A percentile compares a stretch with the other conserved stretches of the same genome.
Conservation (phyloP, 202 grass and related monocot genomes). For the Carex sylvatica region DNA sequence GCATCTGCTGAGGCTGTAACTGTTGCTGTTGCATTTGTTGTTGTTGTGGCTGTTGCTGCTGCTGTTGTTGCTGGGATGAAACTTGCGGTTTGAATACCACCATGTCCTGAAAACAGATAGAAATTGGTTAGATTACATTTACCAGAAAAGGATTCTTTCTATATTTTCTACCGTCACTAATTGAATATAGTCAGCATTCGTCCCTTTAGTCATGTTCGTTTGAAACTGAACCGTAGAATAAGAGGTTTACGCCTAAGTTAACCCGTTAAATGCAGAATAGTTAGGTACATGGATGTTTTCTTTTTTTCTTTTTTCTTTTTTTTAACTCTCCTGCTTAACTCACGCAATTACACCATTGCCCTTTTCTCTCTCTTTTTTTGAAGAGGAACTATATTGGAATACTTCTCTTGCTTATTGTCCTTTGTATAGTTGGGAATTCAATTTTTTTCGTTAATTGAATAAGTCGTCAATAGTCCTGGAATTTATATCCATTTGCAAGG, state of each 20-base stretch:
- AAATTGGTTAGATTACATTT: background rate
- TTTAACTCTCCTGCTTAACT: no score
- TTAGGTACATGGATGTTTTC: no score
- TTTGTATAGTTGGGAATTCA: no score
- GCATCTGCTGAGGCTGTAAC: constrained; percentile 41
- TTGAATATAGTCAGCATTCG: background rate
- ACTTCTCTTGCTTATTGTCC: no score
- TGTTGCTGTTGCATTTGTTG: constrained; percentile 52
- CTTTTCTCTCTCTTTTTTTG: no score
- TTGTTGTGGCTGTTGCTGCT: constrained; percentile 38
- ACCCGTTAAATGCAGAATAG: no score
- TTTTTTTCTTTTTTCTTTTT: no score
- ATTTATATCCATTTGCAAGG: constrained; percentile 73
- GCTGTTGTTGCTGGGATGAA: constrained; percentile 53
- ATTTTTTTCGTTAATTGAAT: no score
- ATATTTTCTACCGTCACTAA: background rate
- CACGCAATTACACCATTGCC: no score
- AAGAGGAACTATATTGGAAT: no score
- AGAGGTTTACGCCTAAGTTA: no score
- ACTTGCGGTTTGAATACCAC: constrained; percentile 97
- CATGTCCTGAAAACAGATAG: constrained; percentile 59
- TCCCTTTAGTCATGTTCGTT: background rate
- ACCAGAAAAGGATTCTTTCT: background rate
- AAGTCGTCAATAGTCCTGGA: constrained; percentile 58
- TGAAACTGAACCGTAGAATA: no score